Base-by-base conservation (phyloP, 139 green algal genomes). In the Trebouxia sp. region DNA sequence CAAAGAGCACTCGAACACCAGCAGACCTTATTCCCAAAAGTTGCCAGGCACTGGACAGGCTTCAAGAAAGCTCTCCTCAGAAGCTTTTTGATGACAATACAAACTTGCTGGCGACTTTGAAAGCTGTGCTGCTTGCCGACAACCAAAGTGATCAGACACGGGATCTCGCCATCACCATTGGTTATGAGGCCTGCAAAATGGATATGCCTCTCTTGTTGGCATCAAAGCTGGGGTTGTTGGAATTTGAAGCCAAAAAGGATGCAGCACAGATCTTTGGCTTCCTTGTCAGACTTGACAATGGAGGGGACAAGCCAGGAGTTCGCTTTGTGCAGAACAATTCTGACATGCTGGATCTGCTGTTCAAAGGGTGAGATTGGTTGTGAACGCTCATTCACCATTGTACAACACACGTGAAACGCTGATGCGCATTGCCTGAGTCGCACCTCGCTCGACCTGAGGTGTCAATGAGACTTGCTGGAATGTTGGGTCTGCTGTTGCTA, bases 171-270 rank as follows among this genome's bases (percentile, higher is more conserved):
- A 77, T 94, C 8, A 75, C 84, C 6, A 78, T 95, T 12, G 82
- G 85, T 0, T 43, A 85, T 15, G 92, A 96, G 85, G 85, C 86
- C 2, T 83, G 82, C 42, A 78, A 85, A n/a, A 86, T 78, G 3
- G 87, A 91, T 15, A 76, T 96, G 43, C 84, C 94, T 12, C 80
- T 84, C 7, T 41, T 91, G 55, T 80, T 97, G 77, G 89, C 92
- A 6, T 76, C 88, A 22, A 87, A 88, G 55, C 69, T 98, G n/a
- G 67, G 28, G 3, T 76, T 87, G 41, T 86, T 98, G 28, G 94
- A 96, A 32, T 98, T 98, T 84, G 94, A 98, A 87, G 75, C 88
- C 14, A 85, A 94, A 32, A 97, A 97, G 78, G 94, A 97, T 76
- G 90, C 89, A 37, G 92, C 89, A 51, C 65, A 80, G 76, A 88